Base-by-base conservation (phyloP, 148 eudicot species). In the Oxyria digyna region DNA sequence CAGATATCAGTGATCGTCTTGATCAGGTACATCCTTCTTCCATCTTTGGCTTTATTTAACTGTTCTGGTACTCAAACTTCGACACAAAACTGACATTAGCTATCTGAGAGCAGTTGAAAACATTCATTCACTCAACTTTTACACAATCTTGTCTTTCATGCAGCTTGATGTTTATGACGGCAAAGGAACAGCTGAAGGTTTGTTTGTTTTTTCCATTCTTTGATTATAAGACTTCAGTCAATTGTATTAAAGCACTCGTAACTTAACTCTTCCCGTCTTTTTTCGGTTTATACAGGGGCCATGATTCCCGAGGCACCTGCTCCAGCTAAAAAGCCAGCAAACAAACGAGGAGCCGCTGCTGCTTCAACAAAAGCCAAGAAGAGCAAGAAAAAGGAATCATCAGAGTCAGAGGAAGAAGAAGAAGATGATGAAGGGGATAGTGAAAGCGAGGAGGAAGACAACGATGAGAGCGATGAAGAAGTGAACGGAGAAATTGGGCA, bases 131-230 rank as follows among this genome's bases (percentile, higher is more conserved):
- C n/a, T n/a, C n/a, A n/a, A n/a, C n/a, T n/a, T n/a, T n/a, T n/a
- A n/a, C n/a, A n/a, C n/a, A n/a, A n/a, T n/a, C n/a, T n/a, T n/a
- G n/a, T n/a, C n/a, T n/a, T n/a, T n/a, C n/a, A n/a, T n/a, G 64
- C 97, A 94, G 97, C 87, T 94, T 67, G 99, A 94, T 62, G 83
- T 91, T 45, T 82, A 94, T 76, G 97, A 94, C 63, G 99, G 99
- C 67, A 90, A 88, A 79, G 86, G 83, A 68, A 62, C 84, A 3
- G 89, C 71, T 0, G 89, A 77, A 83, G 99, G 96, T 92, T 85
- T 20, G 64, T 37, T 9, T 33, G n/a, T 46, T 52, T 29, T 23
- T 24, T 23, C 18, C 66, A 62, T 26, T 62, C 18, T 62, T 4
- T 43, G 38, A 0, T 4, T 10, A 38, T 38, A 0, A 38, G 41